Evolutionary conservation across 202 grass and related monocot genomes (phyloP), one percentile per base, ranked within the genome.

Genomic region (Panicum hallii): DNA sequence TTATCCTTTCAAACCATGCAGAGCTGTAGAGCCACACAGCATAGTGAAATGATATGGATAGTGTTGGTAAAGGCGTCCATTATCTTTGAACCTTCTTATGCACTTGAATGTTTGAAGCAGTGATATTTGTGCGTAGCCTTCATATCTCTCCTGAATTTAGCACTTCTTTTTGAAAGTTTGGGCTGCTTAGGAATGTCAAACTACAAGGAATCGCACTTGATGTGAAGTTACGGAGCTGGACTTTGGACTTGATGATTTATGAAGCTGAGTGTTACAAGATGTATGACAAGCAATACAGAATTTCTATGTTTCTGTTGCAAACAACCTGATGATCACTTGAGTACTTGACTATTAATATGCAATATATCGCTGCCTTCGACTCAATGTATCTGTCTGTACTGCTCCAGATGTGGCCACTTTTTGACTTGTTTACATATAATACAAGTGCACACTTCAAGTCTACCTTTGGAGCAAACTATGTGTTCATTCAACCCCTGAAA

Each of bases 31-130:
- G 74, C 85, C 87, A 69, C 85, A 90, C 64, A 89, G 45, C 78
- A 90, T 92, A 81, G 89, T 23, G 87, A 87, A 71, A 89, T 82
- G 44, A 90, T 95, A 60, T 79, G 85, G 72, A 90, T 84, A 83
- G 83, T 93, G 83, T 75, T 95, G 74, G 76, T 62, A 84, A 89
- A 89, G 83, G 81, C 88, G 58, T 83, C 67, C 68, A 83, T 30
- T 87, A 66, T 79, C 79, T 83, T 86, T 90, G 57, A 75, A 67
- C 54, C 67, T 72, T 70, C 12, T 70, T 79, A 17, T 83, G 49
- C 84, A 83, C 60, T 79, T 58, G 47, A 57, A 86, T 90, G 79
- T 64, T 79, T 32, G 28, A 78, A 78, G 13, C 17, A 38, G 3
- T 67, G 47, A 50, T 79, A 23, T 80, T 28, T 66, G 54, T 79